A percentile compares a stretch with the other conserved stretches of the same genome.
phyloP scores from a whole-genome alignment of 139 green algal genomes.

The Chlamydomonas sp. region DNA sequence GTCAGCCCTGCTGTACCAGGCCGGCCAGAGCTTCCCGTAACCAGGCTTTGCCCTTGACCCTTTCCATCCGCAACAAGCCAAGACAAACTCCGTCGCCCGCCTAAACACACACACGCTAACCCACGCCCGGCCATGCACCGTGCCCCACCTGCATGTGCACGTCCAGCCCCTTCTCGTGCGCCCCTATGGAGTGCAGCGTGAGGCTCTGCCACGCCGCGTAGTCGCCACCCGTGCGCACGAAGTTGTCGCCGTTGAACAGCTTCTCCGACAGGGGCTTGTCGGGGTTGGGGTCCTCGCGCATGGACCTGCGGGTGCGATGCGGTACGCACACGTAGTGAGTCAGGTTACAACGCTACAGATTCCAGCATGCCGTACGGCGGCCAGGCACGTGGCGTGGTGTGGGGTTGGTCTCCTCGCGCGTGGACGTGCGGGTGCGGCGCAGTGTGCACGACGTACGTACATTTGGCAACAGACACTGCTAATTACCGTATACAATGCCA shows the following conservation, averaged over 20 bases:
- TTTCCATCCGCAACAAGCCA: background rate
- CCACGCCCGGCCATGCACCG: background rate
- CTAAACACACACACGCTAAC: background rate
- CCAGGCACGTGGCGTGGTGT: background rate
- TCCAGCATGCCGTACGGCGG: background rate
- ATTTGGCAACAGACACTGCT: too few species aligned
- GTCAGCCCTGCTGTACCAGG: background rate
- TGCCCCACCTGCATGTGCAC: conserved; percentile 69
- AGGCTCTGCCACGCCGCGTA: conserved; percentile 83
- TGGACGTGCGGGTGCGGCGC: too few species aligned
- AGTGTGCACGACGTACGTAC: too few species aligned
- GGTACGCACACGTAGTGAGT: background rate
- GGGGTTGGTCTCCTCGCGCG: background rate
- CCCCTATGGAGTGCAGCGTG: conserved; percentile 85
- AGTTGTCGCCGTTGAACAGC: conserved; percentile 94
- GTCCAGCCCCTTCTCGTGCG: conserved; percentile 87
- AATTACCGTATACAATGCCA: too few species aligned
- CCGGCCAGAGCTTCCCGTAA: background rate
- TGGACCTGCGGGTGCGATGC: conserved; percentile 69
- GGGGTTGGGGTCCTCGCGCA: conserved; percentile 90
- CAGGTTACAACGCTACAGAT: background rate
- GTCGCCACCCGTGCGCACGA: conserved; percentile 86
- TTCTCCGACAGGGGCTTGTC: conserved; percentile 78
- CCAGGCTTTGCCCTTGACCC: background rate
- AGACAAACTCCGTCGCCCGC: background rate